Evolutionary conservation across 345 rosid species (phyloP).

Genomic region (Populus pruinosa): DNA sequence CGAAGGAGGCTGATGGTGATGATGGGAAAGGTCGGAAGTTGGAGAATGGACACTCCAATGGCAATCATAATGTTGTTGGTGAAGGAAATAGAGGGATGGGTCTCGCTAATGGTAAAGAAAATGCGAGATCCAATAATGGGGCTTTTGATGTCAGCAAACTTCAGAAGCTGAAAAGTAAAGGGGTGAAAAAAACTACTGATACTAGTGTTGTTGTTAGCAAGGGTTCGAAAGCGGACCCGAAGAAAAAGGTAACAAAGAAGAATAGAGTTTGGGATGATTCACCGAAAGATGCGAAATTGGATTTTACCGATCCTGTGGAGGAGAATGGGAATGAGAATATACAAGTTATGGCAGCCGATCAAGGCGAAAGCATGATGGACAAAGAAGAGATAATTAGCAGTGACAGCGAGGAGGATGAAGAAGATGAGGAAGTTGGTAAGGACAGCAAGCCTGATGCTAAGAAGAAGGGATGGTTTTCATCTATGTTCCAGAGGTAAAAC

Average conservation of each 20-base stretch:
- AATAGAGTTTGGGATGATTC: constrained; percentile 95
- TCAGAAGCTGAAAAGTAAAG: constrained; percentile 83
- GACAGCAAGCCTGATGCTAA: constrained; percentile 66
- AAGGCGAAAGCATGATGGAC: constrained; percentile 99
- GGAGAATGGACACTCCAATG: constrained; percentile 67
- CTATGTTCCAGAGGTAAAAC: constrained; percentile 87
- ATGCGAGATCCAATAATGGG: constrained; percentile 58
- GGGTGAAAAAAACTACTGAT: constrained; percentile 74
- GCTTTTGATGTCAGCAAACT: constrained; percentile 90
- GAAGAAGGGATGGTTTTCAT: constrained; percentile 95
- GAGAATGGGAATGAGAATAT: constrained; percentile 50
- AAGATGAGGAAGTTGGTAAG: constrained; percentile 49
- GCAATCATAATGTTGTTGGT: constrained; percentile 33
- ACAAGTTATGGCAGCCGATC: constrained; percentile 68
- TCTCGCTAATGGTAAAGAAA: constrained; percentile 75
- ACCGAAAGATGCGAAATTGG: constrained; percentile 68
- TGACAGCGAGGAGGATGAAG: constrained; percentile 82
- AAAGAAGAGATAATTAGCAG: constrained; percentile 81
- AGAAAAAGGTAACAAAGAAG: constrained; percentile 74
- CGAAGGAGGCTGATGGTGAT: constrained; percentile 55
- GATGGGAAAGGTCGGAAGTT: constrained; percentile 40
- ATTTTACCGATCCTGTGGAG: constrained; percentile 69
- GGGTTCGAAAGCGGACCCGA: constrained; percentile 70
- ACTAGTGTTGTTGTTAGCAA: constrained; percentile 56
- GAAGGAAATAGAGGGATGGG: constrained; percentile 43